Percentiles rank a stretch among this genome's conserved stretches.
Conservation (phyloP, 768 basidiomycete species). For the Suillus bovinus region DNA sequence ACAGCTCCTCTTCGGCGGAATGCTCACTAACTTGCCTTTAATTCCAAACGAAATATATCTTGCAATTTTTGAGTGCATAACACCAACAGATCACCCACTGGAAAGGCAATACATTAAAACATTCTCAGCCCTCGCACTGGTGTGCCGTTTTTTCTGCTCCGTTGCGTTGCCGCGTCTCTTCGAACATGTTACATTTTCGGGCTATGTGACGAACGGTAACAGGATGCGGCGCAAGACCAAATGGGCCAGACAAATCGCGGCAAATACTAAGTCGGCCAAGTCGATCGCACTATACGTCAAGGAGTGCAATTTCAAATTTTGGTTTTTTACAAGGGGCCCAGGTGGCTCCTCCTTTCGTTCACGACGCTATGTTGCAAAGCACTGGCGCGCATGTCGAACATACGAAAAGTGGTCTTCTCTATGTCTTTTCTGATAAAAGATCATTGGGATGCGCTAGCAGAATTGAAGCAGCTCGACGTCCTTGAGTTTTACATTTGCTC, state of each 20-base stretch:
- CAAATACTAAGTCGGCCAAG: conserved; percentile 26
- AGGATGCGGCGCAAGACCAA: background rate
- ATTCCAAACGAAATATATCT: conserved; percentile 49
- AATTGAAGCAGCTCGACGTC: conserved; percentile 16
- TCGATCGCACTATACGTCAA: conserved; percentile 34
- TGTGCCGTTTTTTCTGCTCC: conserved; percentile 45
- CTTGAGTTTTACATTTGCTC: conserved; percentile 14
- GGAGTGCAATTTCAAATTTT: conserved; percentile 16
- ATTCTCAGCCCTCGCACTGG: conserved; percentile 34
- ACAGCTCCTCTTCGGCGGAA: conserved; percentile 29
- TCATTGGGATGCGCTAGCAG: conserved; percentile 19
- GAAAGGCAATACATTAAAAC: conserved; percentile 12
- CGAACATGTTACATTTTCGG: conserved; percentile 27
- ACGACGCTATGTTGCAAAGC: conserved; percentile 5
- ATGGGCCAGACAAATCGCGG: conserved; percentile 32
- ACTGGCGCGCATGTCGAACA: conserved; percentile 20
- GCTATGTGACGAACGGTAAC: conserved; percentile 21
- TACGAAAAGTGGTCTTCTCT: conserved; percentile 17
- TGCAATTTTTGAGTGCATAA: conserved; percentile 39
- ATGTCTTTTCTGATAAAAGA: conserved; percentile 11
- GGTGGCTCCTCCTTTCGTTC: conserved; percentile 11
- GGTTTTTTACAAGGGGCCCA: background rate
- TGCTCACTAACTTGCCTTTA: conserved; percentile 19
- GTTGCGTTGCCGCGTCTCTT: conserved; percentile 42
- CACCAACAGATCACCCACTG: conserved; percentile 17